Base-by-base conservation (phyloP, 495 filamentous ascomycete genomes). In the Lophium mytilinum region DNA sequence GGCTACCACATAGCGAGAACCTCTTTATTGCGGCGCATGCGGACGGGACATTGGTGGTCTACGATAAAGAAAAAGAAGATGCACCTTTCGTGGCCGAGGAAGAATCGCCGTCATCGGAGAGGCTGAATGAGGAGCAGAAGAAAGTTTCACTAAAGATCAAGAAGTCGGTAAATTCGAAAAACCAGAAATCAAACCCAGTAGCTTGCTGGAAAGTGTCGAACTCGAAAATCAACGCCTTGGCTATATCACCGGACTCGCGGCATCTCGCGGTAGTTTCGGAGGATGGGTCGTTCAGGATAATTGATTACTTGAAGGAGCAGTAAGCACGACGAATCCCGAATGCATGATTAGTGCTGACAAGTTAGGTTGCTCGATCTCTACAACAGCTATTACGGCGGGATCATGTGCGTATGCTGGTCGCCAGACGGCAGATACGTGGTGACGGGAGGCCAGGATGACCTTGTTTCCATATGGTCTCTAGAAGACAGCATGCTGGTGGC, bases 1-100 rank as follows among this genome's bases (percentile, higher is more conserved):
- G 93, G 93, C 80, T 97, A 18, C 93, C 93, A 0, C 86, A 87
- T 14, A 92, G 89, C n/a, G 93, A 97, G 65, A 89, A 89, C 63
- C 75, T 96, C 24, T 97, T 98, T 66, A 76, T 97, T 30, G 90
- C 92, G 10, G 86, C 90, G 1, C 91, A 98, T 72, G 87, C 88
- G 74, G 92, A 97, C 67, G 93, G 93, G 9, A 83, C 87, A n/a
- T 70, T 98, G 49, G 81, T 98, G 7, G 91, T 96, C 3, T 98
- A 97, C 63, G 94, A 98, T 70, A 97, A 97, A 74, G 94, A 97
- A 68, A 96, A 96, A 68, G 93, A 98, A 62, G 93, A 98, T 71
- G 88, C 87, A 2, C 66, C 78, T n/a, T 87, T 88, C 68, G 71
- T 78, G 5, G 74, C 82, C 1, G 85, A 88, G 66, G 55, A 69